Evolutionary conservation across 2,329 filamentous ascomycete species (phyloP).

Genomic region (Didymella arachidicola): DNA sequence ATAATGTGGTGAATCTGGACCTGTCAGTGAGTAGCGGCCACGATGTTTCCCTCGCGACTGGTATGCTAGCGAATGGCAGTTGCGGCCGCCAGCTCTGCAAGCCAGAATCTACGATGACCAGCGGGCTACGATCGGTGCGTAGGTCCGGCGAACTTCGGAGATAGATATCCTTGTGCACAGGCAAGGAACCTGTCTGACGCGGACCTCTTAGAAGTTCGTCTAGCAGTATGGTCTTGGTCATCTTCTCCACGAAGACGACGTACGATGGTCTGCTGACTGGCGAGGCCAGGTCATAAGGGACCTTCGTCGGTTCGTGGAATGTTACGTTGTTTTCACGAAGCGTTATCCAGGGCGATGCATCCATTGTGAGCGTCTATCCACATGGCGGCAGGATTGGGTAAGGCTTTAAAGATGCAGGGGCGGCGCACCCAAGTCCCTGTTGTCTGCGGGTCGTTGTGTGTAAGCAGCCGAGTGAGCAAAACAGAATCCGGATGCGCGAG

Average conservation of each 20-base stretch:
- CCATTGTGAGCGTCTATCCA: background rate
- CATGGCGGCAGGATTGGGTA: too few relatives aligned
- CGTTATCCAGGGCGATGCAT: background rate
- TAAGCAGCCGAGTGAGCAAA: too few relatives aligned
- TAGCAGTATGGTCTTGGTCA: slow-evolving; percentile 3
- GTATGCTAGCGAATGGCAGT: background rate
- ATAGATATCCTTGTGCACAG: slow-evolving; percentile 7
- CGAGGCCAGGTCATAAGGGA: background rate
- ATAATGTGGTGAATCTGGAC: background rate
- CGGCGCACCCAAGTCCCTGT: too few relatives aligned
- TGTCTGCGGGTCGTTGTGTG: too few relatives aligned
- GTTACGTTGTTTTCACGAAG: background rate
- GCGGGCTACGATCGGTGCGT: background rate
- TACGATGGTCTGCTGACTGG: slow-evolving; percentile 2
- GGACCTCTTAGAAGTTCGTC: background rate
- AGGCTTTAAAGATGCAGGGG: too few relatives aligned
- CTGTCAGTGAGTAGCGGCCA: background rate
- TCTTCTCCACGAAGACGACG: slow-evolving; percentile 1
- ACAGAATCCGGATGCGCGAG: too few relatives aligned
- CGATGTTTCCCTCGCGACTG: background rate
- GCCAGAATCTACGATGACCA: slow-evolving; percentile 1
- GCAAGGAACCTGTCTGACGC: background rate
- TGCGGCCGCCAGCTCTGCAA: background rate
- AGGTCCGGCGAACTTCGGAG: background rate
- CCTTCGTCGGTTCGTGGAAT: background rate